Base-by-base conservation (phyloP, 2,329 filamentous ascomycete species). In the Eutypa lata region DNA sequence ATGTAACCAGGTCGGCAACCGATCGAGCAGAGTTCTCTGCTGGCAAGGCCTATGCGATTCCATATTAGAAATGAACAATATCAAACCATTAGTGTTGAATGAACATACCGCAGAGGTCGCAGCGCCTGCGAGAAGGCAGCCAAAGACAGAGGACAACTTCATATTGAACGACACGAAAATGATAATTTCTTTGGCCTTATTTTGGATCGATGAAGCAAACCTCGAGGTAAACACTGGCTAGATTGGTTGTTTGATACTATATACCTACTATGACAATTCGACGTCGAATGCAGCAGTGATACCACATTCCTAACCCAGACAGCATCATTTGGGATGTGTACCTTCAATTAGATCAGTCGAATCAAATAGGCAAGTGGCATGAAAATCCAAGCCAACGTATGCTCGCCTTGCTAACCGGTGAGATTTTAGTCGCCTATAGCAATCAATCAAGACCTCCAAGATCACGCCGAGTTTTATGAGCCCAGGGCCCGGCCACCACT, bases 351-450 rank as follows among this genome's bases (percentile, higher is more conserved):
- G 35, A 53, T 2, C 31, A 42, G 18, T 40, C 28, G 31, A n/a
- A 49, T 51, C 2, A 47, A 57, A 49, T 48, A 55, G 53, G 55
- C 40, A 57, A 48, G 55, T 57, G 50, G 22, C 31, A 57, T 55
- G 19, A 50, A 40, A 19, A 51, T 53, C 52, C n/a, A 47, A 49
- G 48, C 37, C 48, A 31, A 31, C 26, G 26, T 14, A 19, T 38
- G 50, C 51, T 21, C 28, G 48, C 7, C 47, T 49, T 50, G 14
- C 33, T 51, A 26, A 10, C 49, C 40, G 44, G 47, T 45, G 19
- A 43, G 46, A 51, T 42, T 45, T 45, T 46, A 45, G 22, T 21
- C 28, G 44, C 16, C 26, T 31, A 31, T 31, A 31, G 10, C 26
- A 31, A 31, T 10, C 26, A 31, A 31, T 31, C 10, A 31, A 31